Evolutionary conservation across 805 yeast species (phyloP), one percentile per base, ranked within the genome.

Genomic region (Danielozyma ontarioensis): DNA sequence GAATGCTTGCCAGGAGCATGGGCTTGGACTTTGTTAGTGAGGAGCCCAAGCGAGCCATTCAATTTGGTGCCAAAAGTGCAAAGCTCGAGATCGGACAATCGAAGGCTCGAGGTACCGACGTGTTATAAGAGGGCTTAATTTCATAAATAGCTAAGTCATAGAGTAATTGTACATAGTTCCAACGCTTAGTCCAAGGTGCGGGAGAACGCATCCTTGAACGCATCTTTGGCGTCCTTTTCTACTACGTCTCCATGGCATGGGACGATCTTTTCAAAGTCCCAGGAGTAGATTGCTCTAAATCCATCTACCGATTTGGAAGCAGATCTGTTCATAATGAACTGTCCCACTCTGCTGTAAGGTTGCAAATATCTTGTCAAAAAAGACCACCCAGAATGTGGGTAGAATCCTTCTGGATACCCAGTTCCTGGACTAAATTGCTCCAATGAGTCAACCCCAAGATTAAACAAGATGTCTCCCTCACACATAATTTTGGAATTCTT

Each of bases 31-130:
- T 68, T 53, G 93, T 88, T 0, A 61, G 77, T 13, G 63, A 67
- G 15, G 97, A 93, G 51, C 76, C 83, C 1, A 93, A 93, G 52
- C 68, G 99, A 29, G 99, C 99, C 0, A 88, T 93, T 39, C 98
- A 93, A 52, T 93, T 93, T 57, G 99, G 99, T 0, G 85, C 97
- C 0, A 80, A 83, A 42, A 82, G 95, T 51, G 98, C 99, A 1
- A 94, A 90, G 56, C 78, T 93, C 81, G 89, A 83, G 41, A 69
- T 78, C 3, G 90, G 90, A 1, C 75, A 82, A 28, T 81, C 89
- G 3, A 82, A 77, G 45, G 66, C 74, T 26, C 82, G 78, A 47
- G 97, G 97, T 0, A 83, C 89, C 0, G 93, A 82, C 22, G 6
- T 10, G 10, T 10, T 19, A 19, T 19, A 10, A 19, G 22, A 19